Conservation (phyloP, 148 eudicot genomes). For the Camellia sinensis region DNA sequence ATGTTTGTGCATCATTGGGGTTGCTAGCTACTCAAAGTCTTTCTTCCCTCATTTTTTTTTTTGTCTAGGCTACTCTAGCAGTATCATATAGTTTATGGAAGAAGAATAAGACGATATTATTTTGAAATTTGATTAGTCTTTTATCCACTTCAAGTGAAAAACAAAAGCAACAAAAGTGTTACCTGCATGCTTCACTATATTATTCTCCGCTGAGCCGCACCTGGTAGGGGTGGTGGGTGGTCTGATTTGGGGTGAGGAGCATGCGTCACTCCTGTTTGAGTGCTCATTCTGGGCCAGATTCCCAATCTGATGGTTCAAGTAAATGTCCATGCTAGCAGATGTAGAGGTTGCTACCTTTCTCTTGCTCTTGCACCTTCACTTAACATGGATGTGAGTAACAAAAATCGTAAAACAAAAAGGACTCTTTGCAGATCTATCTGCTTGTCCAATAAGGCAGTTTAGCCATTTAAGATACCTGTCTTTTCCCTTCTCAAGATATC, state of each 20-base stretch:
- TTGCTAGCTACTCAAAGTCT: no score
- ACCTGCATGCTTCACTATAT: slow-evolving; percentile 46
- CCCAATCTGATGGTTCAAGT: slow-evolving; percentile 53
- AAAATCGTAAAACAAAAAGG: not conserved
- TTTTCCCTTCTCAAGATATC: slow-evolving; percentile 63
- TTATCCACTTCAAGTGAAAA: not conserved
- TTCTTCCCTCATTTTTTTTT: no score
- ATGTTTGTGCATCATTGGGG: no score
- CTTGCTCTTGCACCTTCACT: slow-evolving; percentile 92
- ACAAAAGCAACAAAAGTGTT: not conserved
- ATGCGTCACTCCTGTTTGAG: slow-evolving; percentile 36
- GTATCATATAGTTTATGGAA: no score
- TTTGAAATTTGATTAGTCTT: no score
- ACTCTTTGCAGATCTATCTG: not conserved
- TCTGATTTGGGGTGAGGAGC: slow-evolving; percentile 54
- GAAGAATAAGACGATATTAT: no score
- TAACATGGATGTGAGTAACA: slow-evolving; percentile 37
- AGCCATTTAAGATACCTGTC: slow-evolving; percentile 58
- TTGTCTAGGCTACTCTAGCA: no score
- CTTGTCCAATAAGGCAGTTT: not conserved
- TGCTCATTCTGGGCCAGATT: slow-evolving; percentile 39
- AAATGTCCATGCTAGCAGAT: slow-evolving; percentile 60
- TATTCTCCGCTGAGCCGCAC: slow-evolving; percentile 23
- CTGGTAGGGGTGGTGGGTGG: slow-evolving; percentile 39
- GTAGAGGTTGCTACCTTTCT: slow-evolving; percentile 49